Base-by-base conservation (phyloP, 768 basidiomycete species). In the Baorangia bicolor region DNA sequence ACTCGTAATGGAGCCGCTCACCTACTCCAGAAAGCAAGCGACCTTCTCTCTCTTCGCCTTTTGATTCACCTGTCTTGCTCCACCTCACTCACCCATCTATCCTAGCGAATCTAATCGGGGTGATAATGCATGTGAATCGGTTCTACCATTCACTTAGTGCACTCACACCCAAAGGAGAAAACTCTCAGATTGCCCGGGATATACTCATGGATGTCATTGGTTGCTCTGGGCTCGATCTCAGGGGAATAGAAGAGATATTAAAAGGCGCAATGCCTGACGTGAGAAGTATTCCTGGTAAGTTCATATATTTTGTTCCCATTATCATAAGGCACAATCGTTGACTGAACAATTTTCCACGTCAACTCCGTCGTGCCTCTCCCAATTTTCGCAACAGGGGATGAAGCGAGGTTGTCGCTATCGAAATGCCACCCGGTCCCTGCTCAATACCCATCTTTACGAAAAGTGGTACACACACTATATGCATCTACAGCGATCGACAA, bases 61-160 rank as follows among this genome's bases (percentile, higher is more conserved):
- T 74, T 21, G 64, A 71, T 51, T 58, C 73, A 23, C 69, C 84
- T 21, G 69, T 77, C 16, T 70, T 92, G 14, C 73, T 91, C 10
- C 80, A 83, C 63, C 74, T 91, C 18, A 69, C 74, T 8, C 89
- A 90, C 64, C 88, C 88, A 3, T 80, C 79, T 52, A 74, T 80
- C 9, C 63, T 88, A n/a, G 68, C 72, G 30, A 82, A 79, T 59
- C 67, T 92, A 25, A 65, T 75, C 21, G 65, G 70, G 8, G 78
- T 81, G 18, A 61, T 89, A 27, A 71, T 59, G 16, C 83, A 90
- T 56, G 78, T 92, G 48, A 83, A 79, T 53, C 75, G 74, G 52
- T 85, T 88, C 63, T 80, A 82, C 40, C 74, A 72, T 41, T 80
- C 78, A 61, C 64, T 92, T 23, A 74, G 74, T 41, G 74, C 76